Evolutionary conservation across 345 rosid species (phyloP).

Genomic region (Odontarrhena argentea): DNA sequence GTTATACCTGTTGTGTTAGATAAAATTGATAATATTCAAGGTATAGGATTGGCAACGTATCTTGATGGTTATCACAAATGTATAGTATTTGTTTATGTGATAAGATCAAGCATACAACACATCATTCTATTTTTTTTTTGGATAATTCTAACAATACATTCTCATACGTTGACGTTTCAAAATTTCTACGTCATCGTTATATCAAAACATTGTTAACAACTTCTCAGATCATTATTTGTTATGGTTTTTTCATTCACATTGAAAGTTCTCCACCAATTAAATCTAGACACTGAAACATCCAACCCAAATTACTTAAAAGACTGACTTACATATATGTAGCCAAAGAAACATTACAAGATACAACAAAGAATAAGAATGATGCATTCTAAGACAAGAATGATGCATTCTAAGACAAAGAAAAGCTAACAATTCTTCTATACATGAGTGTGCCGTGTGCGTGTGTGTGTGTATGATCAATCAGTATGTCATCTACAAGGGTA

Average conservation of each 20-base stretch:
- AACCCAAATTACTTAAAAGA: not conserved
- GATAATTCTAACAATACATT: too few relatives aligned
- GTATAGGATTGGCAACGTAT: not conserved
- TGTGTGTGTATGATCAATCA: not conserved
- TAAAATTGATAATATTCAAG: not conserved
- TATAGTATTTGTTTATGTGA: not conserved
- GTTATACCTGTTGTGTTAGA: not conserved
- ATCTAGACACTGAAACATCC: not conserved
- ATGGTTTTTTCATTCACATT: not conserved
- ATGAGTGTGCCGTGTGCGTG: not conserved
- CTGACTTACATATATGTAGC: not conserved
- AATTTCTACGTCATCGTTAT: too few relatives aligned
- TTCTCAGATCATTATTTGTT: too few relatives aligned
- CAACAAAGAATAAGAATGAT: not conserved
- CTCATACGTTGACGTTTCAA: too few relatives aligned
- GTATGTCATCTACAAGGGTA: not conserved
- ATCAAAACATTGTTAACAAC: too few relatives aligned
- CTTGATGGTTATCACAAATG: not conserved
- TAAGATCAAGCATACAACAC: not conserved
- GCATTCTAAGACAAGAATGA: not conserved
- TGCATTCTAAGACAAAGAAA: constrained; percentile 8
- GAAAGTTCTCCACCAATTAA: not conserved
- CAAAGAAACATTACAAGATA: not conserved
- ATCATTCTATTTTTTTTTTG: too few relatives aligned
- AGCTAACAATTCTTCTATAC: constrained; percentile 5